Conservation (phyloP, 2,329 filamentous ascomycete species). For the Neoarthrinium moseri region DNA sequence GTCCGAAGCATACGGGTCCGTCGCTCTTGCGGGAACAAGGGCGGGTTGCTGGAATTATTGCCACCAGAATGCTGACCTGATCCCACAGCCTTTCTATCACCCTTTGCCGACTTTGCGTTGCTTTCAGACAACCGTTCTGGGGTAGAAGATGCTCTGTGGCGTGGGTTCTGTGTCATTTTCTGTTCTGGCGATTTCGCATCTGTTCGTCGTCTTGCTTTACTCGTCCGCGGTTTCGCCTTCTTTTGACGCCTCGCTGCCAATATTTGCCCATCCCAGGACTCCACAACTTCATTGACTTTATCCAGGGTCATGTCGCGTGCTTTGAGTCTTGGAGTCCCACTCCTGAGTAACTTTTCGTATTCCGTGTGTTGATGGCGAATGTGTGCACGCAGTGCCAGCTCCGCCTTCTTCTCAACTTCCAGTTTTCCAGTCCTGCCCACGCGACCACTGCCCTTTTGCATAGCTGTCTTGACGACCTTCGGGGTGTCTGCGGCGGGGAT, state of each 20-base stretch:
- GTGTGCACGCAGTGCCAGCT: conserved; percentile 47
- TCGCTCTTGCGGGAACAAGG: background rate
- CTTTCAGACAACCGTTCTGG: no score
- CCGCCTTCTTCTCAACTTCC: conserved; percentile 35
- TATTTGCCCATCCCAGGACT: conserved; percentile 15
- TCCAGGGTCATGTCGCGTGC: conserved; percentile 5
- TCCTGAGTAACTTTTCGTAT: conserved; percentile 40
- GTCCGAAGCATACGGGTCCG: background rate
- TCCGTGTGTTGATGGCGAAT: conserved; percentile 45
- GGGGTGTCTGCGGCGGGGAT: conserved; percentile 34
- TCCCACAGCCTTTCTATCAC: background rate
- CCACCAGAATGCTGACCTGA: background rate
- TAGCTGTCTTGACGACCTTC: conserved; percentile 37
- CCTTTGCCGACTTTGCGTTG: background rate
- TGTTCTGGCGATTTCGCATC: background rate
- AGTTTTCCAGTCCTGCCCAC: conserved; percentile 44
- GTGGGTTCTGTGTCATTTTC: no score
- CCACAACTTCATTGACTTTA: conserved; percentile 9
- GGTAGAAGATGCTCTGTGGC: no score
- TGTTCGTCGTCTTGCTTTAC: background rate
- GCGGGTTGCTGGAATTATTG: background rate
- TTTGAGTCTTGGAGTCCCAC: background rate
- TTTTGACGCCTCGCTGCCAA: no score
- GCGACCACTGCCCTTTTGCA: conserved; percentile 43
- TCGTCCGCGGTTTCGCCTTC: background rate